These are phyloP conservation scores for Penicillium goetzii DNA, from an alignment of 495 filamentous ascomycete species.

Conservation along the genomic window DNA sequence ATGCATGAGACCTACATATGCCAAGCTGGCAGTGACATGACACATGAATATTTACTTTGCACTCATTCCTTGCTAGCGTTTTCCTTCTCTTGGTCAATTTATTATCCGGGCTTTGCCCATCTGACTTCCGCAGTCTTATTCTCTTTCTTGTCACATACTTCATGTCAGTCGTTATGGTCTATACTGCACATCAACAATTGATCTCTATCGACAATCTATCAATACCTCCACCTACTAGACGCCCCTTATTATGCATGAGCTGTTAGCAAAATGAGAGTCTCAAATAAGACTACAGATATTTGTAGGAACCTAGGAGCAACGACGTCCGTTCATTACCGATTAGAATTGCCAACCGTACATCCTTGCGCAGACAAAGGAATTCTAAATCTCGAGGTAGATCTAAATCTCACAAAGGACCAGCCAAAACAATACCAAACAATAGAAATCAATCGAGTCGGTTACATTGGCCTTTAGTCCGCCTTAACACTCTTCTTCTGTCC, in stretches of 20 bases:
- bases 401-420: not conserved
- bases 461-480: conserved; percentile 31
- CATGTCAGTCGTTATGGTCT: not conserved
- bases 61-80: conserved; percentile 17
- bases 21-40: conserved; percentile 15
- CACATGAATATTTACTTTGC: conserved; percentile 10
- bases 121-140: conserved; percentile 7
- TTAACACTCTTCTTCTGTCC: conserved; percentile 49
- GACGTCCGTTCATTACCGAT: not conserved
- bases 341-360: not conserved
- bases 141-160: not conserved
- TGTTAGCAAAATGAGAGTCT: not conserved
- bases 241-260: not conserved
- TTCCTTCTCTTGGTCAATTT: conserved; percentile 9
- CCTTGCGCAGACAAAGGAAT: not conserved
- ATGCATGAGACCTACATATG: conserved; percentile 7
- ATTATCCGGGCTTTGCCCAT: not conserved
- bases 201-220: not conserved
- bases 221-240: not conserved
- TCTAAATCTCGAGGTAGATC: not conserved
- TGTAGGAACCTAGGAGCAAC: not conserved
- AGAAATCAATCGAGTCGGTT: not conserved
- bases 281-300: not conserved
- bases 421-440: not conserved
- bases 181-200: not conserved